Evolutionary conservation across 257 asterid genomes (phyloP).

Genomic region (Anisodus acutangulus): DNA sequence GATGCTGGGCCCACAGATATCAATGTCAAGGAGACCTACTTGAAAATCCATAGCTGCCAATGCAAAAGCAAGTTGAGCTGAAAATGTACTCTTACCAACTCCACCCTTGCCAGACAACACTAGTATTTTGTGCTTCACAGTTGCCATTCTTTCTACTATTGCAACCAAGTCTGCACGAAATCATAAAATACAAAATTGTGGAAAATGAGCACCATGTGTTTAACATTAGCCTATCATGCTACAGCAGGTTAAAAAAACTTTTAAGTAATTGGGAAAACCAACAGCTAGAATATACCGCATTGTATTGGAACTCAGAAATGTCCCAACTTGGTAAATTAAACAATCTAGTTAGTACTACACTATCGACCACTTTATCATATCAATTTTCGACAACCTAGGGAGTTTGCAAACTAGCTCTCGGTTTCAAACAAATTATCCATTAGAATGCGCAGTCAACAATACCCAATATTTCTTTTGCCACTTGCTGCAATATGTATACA

Average conservation of each 20-base stretch:
- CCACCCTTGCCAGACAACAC: slow-evolving; percentile 94
- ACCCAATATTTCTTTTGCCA: not conserved
- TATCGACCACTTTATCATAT: not conserved
- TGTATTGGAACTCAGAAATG: not conserved
- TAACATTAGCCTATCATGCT: not conserved
- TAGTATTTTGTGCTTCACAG: slow-evolving; percentile 91
- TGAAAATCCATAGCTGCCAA: slow-evolving; percentile 81
- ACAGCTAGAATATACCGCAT: not conserved
- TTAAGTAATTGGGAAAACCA: not conserved
- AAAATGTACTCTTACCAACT: slow-evolving; percentile 94
- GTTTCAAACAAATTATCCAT: not conserved
- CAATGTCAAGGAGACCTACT: slow-evolving; percentile 92
- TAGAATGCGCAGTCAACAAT: not conserved
- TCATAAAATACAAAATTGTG: not conserved
- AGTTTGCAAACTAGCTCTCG: too few species aligned
- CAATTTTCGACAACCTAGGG: too few species aligned
- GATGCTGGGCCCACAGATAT: slow-evolving; percentile 91
- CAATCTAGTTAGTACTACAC: not conserved
- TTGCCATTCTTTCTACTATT: slow-evolving; percentile 83
- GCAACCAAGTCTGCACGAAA: slow-evolving; percentile 65
- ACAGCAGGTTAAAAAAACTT: not conserved
- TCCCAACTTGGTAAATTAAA: not conserved
- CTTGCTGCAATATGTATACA: not conserved
- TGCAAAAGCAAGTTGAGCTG: slow-evolving; percentile 84
- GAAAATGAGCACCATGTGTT: not conserved